Conservation (phyloP, 306 rosid species). For the Corylus americana region DNA sequence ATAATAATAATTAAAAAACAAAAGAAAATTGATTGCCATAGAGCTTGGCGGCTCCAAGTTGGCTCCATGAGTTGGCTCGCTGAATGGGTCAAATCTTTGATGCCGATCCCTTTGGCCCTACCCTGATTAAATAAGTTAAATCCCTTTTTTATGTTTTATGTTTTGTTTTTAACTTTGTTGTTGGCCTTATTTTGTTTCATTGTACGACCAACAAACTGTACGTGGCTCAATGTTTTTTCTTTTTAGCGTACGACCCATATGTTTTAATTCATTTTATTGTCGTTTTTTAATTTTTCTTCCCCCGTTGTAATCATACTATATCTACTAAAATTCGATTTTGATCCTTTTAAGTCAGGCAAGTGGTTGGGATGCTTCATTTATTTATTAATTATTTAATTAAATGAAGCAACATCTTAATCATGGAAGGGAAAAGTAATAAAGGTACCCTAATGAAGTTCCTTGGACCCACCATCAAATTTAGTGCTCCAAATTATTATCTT, state of each 20-base stretch:
- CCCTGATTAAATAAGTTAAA: background rate
- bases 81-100: constrained; percentile 15
- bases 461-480: background rate
- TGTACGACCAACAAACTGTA: constrained; percentile 15
- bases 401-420: background rate
- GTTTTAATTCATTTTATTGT: background rate
- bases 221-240: constrained; percentile 19
- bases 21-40: background rate
- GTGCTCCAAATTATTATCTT: background rate
- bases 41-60: constrained; percentile 28
- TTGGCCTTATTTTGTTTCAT: background rate
- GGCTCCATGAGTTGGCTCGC: background rate
- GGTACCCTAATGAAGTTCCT: background rate
- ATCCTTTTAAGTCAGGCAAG: constrained; percentile 5
- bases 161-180: background rate
- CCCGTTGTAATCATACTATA: background rate
- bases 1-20: background rate
- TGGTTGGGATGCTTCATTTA: background rate
- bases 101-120: background rate
- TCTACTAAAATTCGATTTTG: background rate
- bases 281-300: too few relatives aligned
- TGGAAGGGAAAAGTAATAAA: background rate
- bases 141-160: background rate
- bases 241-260: background rate
- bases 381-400: background rate